Conservation (phyloP, 2,329 filamentous ascomycete genomes). For the Colletotrichum noveboracense region DNA sequence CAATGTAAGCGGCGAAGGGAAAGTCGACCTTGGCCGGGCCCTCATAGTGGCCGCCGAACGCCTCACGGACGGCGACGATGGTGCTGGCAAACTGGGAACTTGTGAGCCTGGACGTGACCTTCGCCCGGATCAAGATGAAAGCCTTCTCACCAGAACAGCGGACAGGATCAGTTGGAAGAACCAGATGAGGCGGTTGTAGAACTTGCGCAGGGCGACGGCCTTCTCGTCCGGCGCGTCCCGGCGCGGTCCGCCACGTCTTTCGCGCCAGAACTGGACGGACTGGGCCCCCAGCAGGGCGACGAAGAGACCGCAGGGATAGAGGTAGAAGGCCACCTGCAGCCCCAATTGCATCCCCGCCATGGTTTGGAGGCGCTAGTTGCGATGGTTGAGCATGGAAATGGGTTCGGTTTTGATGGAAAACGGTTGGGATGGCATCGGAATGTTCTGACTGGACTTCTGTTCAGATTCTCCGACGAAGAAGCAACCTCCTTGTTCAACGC, state of each 20-base stretch:
- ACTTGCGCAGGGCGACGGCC: conserved; percentile 29
- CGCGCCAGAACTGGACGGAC: conserved; percentile 40
- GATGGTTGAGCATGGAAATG: not conserved
- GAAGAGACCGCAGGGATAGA: conserved; percentile 45
- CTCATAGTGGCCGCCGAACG: conserved; percentile 31
- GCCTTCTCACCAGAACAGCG: conserved; percentile 27
- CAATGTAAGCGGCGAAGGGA: conserved; percentile 46
- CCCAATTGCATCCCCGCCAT: conserved; percentile 41
- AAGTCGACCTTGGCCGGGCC: conserved; percentile 33
- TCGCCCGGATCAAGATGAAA: too few species aligned
- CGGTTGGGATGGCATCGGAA: not conserved
- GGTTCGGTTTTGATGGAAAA: not conserved
- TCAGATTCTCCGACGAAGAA: conserved; percentile 3
- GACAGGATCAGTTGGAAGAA: conserved; percentile 36
- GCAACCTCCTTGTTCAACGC: not conserved
- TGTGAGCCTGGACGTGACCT: not conserved
- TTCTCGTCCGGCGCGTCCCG: conserved; percentile 27
- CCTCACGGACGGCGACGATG: conserved; percentile 34
- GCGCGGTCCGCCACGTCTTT: conserved; percentile 31
- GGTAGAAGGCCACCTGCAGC: conserved; percentile 43
- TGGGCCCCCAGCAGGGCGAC: conserved; percentile 39
- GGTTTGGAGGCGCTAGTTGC: not conserved
- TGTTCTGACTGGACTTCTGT: not conserved
- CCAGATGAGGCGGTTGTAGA: conserved; percentile 40
- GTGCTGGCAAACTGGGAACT: conserved; percentile 34